Percentiles rank a stretch among this genome's conserved stretches.
Evolutionary conservation across 805 yeast genomes (phyloP).

Genomic region (Phaffomyces antillensis): DNA sequence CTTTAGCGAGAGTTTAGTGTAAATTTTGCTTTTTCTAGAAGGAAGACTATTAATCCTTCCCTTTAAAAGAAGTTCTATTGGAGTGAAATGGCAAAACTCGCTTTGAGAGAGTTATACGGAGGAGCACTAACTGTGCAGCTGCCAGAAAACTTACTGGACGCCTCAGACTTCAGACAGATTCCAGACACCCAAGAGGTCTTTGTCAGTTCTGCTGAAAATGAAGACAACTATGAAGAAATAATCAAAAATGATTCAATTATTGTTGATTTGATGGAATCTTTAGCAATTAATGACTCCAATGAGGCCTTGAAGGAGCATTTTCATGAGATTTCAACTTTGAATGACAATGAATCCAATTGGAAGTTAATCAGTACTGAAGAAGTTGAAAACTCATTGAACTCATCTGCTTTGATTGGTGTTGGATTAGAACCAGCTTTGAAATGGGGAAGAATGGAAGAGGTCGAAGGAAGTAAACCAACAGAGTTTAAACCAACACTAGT

Average conservation of each 20-base stretch:
- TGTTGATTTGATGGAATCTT: slow-evolving; percentile 55
- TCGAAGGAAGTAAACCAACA: slow-evolving; percentile 5
- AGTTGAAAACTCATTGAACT: not conserved
- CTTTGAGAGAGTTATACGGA: slow-evolving; percentile 52
- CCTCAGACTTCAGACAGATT: slow-evolving; percentile 68
- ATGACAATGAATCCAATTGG: slow-evolving; percentile 29
- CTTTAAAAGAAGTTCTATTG: not conserved
- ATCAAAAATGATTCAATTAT: slow-evolving; percentile 48
- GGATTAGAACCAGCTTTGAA: slow-evolving; percentile 40
- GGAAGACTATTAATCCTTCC: not conserved
- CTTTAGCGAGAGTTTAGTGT: not conserved
- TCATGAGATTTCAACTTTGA: slow-evolving; percentile 43
- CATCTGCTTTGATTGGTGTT: slow-evolving; percentile 21
- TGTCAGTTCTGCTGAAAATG: slow-evolving; percentile 36
- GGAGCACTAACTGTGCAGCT: slow-evolving; percentile 64
- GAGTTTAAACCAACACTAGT: slow-evolving; percentile 32
- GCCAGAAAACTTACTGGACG: slow-evolving; percentile 65
- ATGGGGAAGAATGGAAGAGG: slow-evolving; percentile 39
- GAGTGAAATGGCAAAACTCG: slow-evolving; percentile 4
- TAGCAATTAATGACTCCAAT: slow-evolving; percentile 30
- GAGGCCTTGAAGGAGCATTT: slow-evolving; percentile 46
- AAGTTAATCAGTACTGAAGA: slow-evolving; percentile 17
- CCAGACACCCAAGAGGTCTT: slow-evolving; percentile 95
- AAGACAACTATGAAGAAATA: slow-evolving; percentile 26
- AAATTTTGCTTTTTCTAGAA: not conserved